Conservation (phyloP, 2,329 filamentous ascomycete genomes). For the Dothistroma septosporum region DNA sequence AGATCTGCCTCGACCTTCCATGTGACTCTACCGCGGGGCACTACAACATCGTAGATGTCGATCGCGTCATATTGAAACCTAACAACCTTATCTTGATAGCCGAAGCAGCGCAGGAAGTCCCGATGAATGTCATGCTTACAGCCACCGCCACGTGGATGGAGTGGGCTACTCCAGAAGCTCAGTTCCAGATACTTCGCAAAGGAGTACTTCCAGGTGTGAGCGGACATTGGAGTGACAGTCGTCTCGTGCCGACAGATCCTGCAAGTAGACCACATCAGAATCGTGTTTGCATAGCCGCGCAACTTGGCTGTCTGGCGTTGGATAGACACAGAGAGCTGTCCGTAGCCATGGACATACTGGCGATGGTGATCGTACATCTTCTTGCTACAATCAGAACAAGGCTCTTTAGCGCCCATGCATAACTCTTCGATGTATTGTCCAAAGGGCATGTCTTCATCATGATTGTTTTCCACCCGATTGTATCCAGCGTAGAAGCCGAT, state of each 20-base stretch:
- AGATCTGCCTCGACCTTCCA: slow-evolving; percentile 98
- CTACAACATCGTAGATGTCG: slow-evolving; percentile 88
- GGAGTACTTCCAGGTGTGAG: slow-evolving; percentile 94
- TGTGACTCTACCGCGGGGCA: slow-evolving; percentile 82
- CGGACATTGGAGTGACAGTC: slow-evolving; percentile 83
- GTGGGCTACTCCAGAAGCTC: slow-evolving; percentile 86
- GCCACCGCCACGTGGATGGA: slow-evolving; percentile 68
- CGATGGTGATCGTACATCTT: slow-evolving; percentile 90
- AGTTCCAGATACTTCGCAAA: slow-evolving; percentile 98
- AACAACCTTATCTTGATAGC: slow-evolving; percentile 77
- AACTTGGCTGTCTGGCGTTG: slow-evolving; percentile 68
- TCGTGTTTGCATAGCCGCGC: slow-evolving; percentile 64
- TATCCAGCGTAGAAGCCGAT: slow-evolving; percentile 87
- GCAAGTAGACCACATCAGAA: slow-evolving; percentile 97
- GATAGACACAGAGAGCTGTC: slow-evolving; percentile 85
- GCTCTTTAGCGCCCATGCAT: slow-evolving; percentile 68
- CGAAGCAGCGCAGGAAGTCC: slow-evolving; percentile 90
- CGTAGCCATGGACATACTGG: slow-evolving; percentile 95
- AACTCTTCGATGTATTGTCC: slow-evolving; percentile 94
- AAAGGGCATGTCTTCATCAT: slow-evolving; percentile 78
- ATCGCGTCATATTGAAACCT: slow-evolving; percentile 91
- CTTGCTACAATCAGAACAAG: slow-evolving; percentile 79
- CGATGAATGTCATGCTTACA: slow-evolving; percentile 90
- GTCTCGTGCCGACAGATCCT: slow-evolving; percentile 89
- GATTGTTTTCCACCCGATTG: slow-evolving; percentile 66